These are phyloP conservation scores for Gymnopilus junonius DNA, from an alignment of 768 basidiomycete species.

Conservation along the genomic window DNA sequence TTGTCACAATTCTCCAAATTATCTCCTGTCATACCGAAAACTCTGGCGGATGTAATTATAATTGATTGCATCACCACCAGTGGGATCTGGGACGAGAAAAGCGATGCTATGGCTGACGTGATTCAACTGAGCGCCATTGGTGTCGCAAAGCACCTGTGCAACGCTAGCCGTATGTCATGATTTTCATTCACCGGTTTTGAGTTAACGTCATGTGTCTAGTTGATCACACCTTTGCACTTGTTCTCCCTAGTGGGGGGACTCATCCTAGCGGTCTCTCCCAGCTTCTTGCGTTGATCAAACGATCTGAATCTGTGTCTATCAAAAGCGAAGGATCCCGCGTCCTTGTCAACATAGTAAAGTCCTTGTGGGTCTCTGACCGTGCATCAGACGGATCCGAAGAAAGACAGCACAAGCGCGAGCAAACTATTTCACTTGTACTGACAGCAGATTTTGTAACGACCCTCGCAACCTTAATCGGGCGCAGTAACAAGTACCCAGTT, in stretches of 20 bases:
- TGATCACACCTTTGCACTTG: constrained; percentile 53
- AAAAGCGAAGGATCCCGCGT: constrained; percentile 92
- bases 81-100: constrained; percentile 69
- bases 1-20: constrained; percentile 72
- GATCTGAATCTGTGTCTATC: constrained; percentile 81
- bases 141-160: constrained; percentile 87
- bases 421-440: constrained; percentile 55
- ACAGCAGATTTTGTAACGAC: constrained; percentile 60
- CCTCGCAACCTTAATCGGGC: constrained; percentile 72
- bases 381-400: constrained; percentile 29
- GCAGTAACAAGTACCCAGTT: constrained; percentile 80
- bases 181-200: neutral
- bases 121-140: constrained; percentile 90
- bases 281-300: constrained; percentile 74
- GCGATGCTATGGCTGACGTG: constrained; percentile 82
- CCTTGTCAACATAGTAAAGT: constrained; percentile 83
- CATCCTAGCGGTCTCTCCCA: constrained; percentile 59
- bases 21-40: constrained; percentile 57
- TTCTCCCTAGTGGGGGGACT: constrained; percentile 43
- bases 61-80: constrained; percentile 64
- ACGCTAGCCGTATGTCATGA: constrained; percentile 61
- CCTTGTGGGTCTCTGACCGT: constrained; percentile 66
- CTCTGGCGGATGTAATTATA: constrained; percentile 65
- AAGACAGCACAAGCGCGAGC: constrained; percentile 53
- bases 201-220: constrained; percentile 29